Evolutionary conservation across 768 basidiomycete genomes (phyloP), one percentile per base, ranked within the genome.

Genomic region (Lactifluus hygrophoroides): DNA sequence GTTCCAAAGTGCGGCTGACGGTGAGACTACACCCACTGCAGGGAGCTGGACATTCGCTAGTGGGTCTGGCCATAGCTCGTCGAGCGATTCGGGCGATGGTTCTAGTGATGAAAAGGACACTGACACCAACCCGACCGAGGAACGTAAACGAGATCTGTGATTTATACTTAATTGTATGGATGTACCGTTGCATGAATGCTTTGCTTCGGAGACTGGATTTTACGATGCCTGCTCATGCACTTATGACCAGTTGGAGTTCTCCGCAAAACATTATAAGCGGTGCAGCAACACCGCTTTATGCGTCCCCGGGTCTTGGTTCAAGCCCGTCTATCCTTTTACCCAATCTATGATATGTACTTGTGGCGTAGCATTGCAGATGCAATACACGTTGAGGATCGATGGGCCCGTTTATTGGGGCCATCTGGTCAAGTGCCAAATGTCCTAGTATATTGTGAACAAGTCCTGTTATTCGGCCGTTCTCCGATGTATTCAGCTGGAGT

Each of bases 21-120:
- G 77, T 3, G 77, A 80, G 46, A 71, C 77, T 47, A 85, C 83
- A 45, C 83, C 86, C 0, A 87, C 84, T 3, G 77, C 79, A 8
- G 85, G 83, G 13, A 84, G 84, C 66, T 86, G 86, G 84, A 85
- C 82, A 25, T 79, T 86, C 65, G 74, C 82, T n/a, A 78, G 80
- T 57, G 72, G 57, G 23, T 63, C 61, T 65, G 62, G 64, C 43
- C 43, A 52, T 43, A 57, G 61, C 19, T 63, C 61, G 3, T 42
- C 61, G 21, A 58, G 54, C 21, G 61, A 62, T 51, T 34, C 34
- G 19, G 61, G 51, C 4, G 52, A 52, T 38, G 57, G 57, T 8
- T 63, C 64, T 10, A 51, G 51, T 2, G 60, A 61, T 17, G 60
- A 61, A 46, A 60, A 58, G 48, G 63, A 58, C 21, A 23, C 48